Evolutionary conservation across 352 stramenopile genomes (phyloP).

Genomic region (Pythium rhizo-oryzae): DNA sequence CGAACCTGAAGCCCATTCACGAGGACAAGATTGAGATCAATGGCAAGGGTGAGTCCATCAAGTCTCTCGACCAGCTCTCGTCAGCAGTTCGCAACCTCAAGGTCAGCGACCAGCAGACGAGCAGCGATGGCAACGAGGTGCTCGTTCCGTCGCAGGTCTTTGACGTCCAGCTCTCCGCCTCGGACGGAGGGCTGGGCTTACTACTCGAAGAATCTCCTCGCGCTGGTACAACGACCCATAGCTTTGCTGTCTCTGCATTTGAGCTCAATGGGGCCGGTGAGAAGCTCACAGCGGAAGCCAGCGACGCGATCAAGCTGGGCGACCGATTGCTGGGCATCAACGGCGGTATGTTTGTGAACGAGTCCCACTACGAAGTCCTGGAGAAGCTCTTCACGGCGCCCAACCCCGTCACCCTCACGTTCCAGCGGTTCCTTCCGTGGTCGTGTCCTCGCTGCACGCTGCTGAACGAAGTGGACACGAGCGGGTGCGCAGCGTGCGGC

Average conservation of each 20-base stretch:
- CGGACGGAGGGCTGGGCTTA: conserved; percentile 75
- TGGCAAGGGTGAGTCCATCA: background rate
- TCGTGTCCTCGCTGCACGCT: conserved; percentile 77
- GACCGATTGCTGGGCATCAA: conserved; percentile 75
- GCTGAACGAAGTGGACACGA: conserved; percentile 45
- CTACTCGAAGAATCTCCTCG: conserved; percentile 42
- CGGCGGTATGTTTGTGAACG: conserved; percentile 38
- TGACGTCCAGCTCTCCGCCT: conserved; percentile 62
- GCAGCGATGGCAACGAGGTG: conserved; percentile 11
- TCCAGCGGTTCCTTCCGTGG: conserved; percentile 66
- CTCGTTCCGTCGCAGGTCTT: conserved; percentile 42
- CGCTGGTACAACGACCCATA: conserved; percentile 18
- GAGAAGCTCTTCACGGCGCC: conserved; percentile 71
- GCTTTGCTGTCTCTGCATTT: conserved; percentile 60
- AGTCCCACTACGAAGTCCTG: conserved; percentile 59
- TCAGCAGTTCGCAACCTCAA: conserved; percentile 14
- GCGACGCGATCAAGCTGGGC: conserved; percentile 58
- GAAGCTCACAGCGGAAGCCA: conserved; percentile 73
- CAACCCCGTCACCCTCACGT: conserved; percentile 69
- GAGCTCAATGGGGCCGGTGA: conserved; percentile 62
- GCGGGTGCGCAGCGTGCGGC: conserved; percentile 58
- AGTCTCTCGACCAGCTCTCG: background rate
- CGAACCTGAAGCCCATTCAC: conserved; percentile 1
- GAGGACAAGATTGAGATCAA: background rate
- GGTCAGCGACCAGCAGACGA: conserved; percentile 18